These are phyloP conservation scores for Pleoardoris graminearum DNA, from an alignment of 2,329 filamentous ascomycete species.

Conservation along the genomic window DNA sequence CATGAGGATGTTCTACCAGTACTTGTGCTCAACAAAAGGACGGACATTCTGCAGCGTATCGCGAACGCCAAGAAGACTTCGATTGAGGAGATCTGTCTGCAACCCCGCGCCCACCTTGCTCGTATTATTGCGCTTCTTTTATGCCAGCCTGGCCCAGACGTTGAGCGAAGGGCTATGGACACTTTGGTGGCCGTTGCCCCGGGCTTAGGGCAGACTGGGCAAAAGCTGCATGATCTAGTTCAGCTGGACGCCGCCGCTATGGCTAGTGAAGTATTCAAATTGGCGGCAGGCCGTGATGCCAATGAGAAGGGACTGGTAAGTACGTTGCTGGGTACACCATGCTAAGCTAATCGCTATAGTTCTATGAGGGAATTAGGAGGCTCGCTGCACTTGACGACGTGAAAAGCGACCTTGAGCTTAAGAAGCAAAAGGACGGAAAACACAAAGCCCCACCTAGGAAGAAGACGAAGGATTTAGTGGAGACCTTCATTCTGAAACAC, in stretches of 20 bases:
- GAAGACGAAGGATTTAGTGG: conserved; percentile 57
- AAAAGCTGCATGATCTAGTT: conserved; percentile 69
- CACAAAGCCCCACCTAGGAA: conserved; percentile 52
- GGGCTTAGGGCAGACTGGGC: conserved; percentile 64
- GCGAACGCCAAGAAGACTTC: conserved; percentile 66
- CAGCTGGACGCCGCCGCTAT: conserved; percentile 74
- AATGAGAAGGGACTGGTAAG: conserved; percentile 60
- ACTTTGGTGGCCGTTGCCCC: conserved; percentile 70
- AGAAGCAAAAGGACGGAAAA: conserved; percentile 52
- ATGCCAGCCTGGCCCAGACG: conserved; percentile 64
- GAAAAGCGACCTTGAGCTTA: conserved; percentile 6
- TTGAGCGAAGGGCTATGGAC: conserved; percentile 69
- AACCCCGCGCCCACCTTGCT: conserved; percentile 60
- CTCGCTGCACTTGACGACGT: conserved; percentile 51
- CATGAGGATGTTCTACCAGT: conserved; percentile 84
- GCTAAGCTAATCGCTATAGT: conserved; percentile 23
- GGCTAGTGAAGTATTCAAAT: conserved; percentile 80
- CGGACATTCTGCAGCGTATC: conserved; percentile 78
- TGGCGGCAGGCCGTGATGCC: conserved; percentile 69
- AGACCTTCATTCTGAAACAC: conserved; percentile 78
- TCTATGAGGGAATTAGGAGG: conserved; percentile 55
- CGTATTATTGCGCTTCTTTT: conserved; percentile 63
- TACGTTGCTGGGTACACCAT: conserved; percentile 6
- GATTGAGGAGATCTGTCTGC: conserved; percentile 64
- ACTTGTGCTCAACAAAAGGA: conserved; percentile 76